phyloP scores from a whole-genome alignment of 139 green algal species.

The Tetratostichococcus sp. region DNA sequence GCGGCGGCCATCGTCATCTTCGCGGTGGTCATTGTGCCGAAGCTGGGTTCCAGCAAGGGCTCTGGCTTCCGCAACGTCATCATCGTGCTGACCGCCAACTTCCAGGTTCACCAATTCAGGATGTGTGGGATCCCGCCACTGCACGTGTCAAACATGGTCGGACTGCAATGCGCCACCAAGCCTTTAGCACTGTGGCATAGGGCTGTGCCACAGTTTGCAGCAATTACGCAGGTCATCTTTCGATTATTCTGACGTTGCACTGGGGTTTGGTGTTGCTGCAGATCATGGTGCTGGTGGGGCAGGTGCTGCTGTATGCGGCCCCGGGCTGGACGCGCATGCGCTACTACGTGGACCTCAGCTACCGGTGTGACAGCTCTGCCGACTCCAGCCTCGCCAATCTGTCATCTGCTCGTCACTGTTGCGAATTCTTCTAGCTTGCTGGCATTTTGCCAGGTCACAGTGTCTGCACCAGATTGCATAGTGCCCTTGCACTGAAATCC shows the following conservation, averaged over 20 bases:
- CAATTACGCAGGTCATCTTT: too few species aligned
- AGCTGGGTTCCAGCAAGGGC: slow-evolving; percentile 4
- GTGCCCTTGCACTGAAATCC: neutral
- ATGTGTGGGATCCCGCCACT: too few species aligned
- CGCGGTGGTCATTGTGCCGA: slow-evolving; percentile 1
- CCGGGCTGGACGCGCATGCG: slow-evolving; percentile 18
- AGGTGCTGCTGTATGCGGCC: slow-evolving; percentile 28
- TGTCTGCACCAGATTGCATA: too few species aligned
- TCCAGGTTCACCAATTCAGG: slow-evolving; percentile 2
- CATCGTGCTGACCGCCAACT: slow-evolving; percentile 42
- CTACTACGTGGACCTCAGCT: slow-evolving; percentile 29
- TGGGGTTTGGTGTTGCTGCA: neutral
- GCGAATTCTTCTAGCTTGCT: too few species aligned
- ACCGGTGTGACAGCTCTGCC: slow-evolving; percentile 2
- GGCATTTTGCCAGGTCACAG: too few species aligned
- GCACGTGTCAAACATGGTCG: too few species aligned
- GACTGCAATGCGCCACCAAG: too few species aligned
- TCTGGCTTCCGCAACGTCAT: slow-evolving; percentile 34
- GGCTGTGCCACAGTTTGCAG: too few species aligned
- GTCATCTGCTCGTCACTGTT: too few species aligned
- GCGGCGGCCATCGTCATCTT: slow-evolving; percentile 26
- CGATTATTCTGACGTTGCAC: too few species aligned
- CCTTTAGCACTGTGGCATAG: too few species aligned
- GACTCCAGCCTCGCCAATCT: too few species aligned
- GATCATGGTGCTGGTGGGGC: neutral